Conservation (phyloP, 1,139 yeast genomes). For the Kurtzmaniella quercitrusa region DNA sequence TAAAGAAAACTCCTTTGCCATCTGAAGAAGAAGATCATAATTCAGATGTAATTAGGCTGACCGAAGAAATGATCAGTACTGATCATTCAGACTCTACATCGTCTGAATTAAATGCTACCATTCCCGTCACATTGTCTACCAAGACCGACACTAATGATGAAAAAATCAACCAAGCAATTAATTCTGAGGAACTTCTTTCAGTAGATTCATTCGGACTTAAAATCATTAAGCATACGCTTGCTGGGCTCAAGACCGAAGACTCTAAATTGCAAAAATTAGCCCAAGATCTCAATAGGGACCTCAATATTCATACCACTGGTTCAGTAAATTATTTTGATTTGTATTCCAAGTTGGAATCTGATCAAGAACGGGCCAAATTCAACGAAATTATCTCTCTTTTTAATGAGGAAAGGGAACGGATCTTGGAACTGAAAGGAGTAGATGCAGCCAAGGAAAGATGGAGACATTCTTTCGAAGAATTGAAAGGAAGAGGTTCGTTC, state of each 20-base stretch:
- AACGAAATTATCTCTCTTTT: conserved; percentile 62
- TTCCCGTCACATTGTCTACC: not conserved
- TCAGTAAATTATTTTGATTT: conserved; percentile 63
- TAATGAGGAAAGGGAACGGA: conserved; percentile 71
- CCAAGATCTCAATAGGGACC: conserved; percentile 29
- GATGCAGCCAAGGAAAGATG: conserved; percentile 87
- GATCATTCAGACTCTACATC: not conserved
- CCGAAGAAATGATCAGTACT: not conserved
- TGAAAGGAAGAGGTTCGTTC: conserved; percentile 59
- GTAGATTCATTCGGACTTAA: conserved; percentile 80
- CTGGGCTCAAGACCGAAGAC: conserved; percentile 45
- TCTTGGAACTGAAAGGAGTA: conserved; percentile 71
- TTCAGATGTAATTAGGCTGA: not conserved
- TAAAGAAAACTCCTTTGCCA: not conserved
- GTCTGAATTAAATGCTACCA: not conserved
- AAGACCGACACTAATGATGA: no score
- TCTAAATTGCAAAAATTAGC: conserved; percentile 29
- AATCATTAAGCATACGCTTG: conserved; percentile 72
- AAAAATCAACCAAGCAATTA: conserved; percentile 17
- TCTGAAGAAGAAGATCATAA: not conserved
- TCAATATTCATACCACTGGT: conserved; percentile 22
- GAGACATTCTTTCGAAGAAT: conserved; percentile 76
- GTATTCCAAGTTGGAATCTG: conserved; percentile 46
- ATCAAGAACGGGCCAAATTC: conserved; percentile 53
- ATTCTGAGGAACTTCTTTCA: conserved; percentile 50